These are phyloP conservation scores for Pisolithus orientalis DNA, from an alignment of 768 basidiomycete genomes.

Conservation along the genomic window DNA sequence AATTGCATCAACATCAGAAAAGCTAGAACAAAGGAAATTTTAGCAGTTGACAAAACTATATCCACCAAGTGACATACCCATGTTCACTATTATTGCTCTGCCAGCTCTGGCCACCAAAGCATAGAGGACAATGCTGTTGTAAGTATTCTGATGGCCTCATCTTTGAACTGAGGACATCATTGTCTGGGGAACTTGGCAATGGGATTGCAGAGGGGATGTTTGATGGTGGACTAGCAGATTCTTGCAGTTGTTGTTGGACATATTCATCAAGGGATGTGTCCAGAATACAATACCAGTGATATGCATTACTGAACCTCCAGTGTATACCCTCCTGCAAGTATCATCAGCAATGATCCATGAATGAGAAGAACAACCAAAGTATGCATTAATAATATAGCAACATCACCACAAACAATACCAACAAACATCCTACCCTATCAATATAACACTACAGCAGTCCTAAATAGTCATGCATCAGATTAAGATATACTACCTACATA, in stretches of 20 bases:
- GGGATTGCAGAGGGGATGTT: neutral
- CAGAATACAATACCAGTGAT: conserved; percentile 23
- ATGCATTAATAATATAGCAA: too few relatives aligned
- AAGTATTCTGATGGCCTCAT: conserved; percentile 14
- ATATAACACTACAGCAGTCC: too few relatives aligned
- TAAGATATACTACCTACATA: too few relatives aligned
- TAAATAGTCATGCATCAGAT: too few relatives aligned
- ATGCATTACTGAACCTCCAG: conserved; percentile 18
- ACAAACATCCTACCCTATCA: too few relatives aligned
- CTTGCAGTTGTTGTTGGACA: neutral
- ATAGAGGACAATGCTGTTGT: conserved; percentile 19
- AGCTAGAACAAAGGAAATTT: neutral
- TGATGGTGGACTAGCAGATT: neutral
- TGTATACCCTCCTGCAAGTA: conserved; percentile 17
- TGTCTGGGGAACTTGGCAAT: neutral
- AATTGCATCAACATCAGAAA: conserved; percentile 18
- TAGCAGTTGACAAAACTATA: neutral
- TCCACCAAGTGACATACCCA: conserved; percentile 1
- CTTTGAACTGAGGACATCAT: neutral
- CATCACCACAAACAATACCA: too few relatives aligned
- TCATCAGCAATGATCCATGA: neutral
- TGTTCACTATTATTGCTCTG: neutral
- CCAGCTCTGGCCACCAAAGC: conserved; percentile 14
- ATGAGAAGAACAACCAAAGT: too few relatives aligned
- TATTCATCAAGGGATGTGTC: conserved; percentile 5